Evolutionary conservation across 352 stramenopile genomes (phyloP).

Genomic region (Phytophthora capsici): DNA sequence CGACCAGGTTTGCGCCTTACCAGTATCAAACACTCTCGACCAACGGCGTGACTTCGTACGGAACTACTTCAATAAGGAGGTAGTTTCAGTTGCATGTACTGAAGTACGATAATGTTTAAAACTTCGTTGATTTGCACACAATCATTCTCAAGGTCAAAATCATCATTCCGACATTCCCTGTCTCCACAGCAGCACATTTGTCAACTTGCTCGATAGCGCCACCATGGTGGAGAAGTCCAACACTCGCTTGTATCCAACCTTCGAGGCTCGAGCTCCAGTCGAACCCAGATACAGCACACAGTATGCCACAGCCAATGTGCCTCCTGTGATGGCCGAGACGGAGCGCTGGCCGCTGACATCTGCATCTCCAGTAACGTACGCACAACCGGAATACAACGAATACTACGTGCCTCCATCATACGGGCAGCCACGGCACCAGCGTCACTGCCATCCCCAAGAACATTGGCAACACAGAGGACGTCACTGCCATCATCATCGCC

Average conservation of each 20-base stretch:
- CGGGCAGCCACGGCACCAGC: conserved; percentile 13
- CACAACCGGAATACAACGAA: conserved; percentile 20
- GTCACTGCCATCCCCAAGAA: conserved; percentile 18
- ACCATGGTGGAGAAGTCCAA: conserved; percentile 26
- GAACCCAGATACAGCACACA: conserved; percentile 11
- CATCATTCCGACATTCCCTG: not conserved
- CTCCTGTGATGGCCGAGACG: conserved; percentile 21
- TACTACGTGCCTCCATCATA: conserved; percentile 46
- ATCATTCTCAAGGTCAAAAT: conserved; percentile 4
- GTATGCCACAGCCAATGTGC: conserved; percentile 12
- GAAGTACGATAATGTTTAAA: too few species aligned
- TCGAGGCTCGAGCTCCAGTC: conserved; percentile 14
- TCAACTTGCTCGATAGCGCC: conserved; percentile 13
- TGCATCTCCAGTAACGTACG: conserved; percentile 14
- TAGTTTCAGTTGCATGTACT: conserved; percentile 2
- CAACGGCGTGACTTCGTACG: conserved; percentile 30
- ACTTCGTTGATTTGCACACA: not conserved
- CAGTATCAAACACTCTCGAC: conserved; percentile 13
- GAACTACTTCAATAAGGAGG: conserved; percentile 18
- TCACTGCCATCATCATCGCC: conserved; percentile 8
- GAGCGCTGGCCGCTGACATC: conserved; percentile 32
- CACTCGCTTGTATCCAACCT: conserved; percentile 24
- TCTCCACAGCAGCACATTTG: not conserved
- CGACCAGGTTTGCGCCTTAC: conserved; percentile 15
- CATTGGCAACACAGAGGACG: too few species aligned